These are phyloP conservation scores for Botryotinia narcissicola DNA, from an alignment of 2,329 filamentous ascomycete genomes.

Conservation along the genomic window DNA sequence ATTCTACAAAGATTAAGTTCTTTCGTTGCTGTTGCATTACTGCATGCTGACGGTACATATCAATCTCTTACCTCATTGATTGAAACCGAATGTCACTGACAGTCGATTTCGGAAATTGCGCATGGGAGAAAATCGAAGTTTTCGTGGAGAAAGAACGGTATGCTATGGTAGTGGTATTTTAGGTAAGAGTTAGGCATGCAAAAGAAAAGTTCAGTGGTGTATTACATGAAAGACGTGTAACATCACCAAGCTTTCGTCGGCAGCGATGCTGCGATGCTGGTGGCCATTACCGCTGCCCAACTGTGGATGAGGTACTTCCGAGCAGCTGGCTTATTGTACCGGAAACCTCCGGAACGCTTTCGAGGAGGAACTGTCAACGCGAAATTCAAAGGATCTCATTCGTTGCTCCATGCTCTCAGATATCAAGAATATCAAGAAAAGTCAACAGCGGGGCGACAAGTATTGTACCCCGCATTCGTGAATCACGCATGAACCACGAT, in stretches of 20 bases:
- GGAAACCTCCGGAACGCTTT: not conserved
- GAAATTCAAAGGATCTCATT: not conserved
- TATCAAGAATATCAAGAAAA: not conserved
- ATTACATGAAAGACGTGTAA: slow-evolving; percentile 5
- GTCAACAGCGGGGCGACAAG: not conserved
- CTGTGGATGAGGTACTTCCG: not conserved
- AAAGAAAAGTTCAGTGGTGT: not conserved
- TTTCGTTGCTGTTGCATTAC: not conserved
- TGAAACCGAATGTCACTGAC: not conserved
- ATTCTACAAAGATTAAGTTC: not conserved
- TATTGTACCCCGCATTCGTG: slow-evolving; percentile 12
- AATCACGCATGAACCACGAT: slow-evolving; percentile 4
- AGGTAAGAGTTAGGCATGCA: not conserved
- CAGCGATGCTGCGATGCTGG: not conserved
- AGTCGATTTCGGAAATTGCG: slow-evolving; percentile 6
- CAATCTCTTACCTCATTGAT: slow-evolving; percentile 17
- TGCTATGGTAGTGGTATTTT: not conserved
- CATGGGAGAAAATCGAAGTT: not conserved
- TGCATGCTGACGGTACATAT: slow-evolving; percentile 10
- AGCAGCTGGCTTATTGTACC: not conserved
- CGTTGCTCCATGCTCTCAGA: not conserved
- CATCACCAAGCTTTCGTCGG: not conserved
- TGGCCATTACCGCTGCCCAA: not conserved
- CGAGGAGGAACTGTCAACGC: not conserved
- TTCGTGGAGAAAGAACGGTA: slow-evolving; percentile 10